Evolutionary conservation across 2,329 filamentous ascomycete genomes (phyloP).

Genomic region (Boeremia lycopersici): DNA sequence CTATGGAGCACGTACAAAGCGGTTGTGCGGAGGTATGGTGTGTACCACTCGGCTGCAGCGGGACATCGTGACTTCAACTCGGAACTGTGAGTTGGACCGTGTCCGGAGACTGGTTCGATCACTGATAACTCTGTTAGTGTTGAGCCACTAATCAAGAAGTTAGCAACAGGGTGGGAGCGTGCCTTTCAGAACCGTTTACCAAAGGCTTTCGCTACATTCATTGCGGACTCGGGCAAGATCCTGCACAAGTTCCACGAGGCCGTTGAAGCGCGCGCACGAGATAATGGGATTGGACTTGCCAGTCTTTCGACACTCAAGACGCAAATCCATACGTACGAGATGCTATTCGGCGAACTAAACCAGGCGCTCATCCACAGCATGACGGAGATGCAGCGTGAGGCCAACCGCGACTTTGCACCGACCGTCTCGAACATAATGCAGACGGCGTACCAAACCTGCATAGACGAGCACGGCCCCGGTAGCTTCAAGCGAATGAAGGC

Average conservation of each 20-base stretch:
- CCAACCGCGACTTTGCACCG: conserved; percentile 61
- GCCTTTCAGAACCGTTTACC: conserved; percentile 53
- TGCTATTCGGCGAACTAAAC: conserved; percentile 49
- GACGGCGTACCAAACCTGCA: conserved; percentile 54
- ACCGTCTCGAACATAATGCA: conserved; percentile 55
- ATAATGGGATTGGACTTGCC: conserved; percentile 49
- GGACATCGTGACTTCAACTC: conserved; percentile 52
- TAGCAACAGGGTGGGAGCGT: conserved; percentile 53
- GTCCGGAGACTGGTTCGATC: no score
- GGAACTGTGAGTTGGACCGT: conserved; percentile 32
- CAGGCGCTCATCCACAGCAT: conserved; percentile 45
- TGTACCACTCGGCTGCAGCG: conserved; percentile 47
- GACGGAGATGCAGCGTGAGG: conserved; percentile 56
- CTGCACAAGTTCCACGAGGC: conserved; percentile 51
- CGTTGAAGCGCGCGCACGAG: conserved; percentile 48
- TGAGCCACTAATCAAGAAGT: conserved; percentile 47
- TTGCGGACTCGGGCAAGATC: conserved; percentile 36
- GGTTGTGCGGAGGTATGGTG: conserved; percentile 58
- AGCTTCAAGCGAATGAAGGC: conserved; percentile 60
- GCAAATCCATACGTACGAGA: conserved; percentile 52
- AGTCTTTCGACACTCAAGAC: conserved; percentile 49
- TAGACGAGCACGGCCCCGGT: conserved; percentile 54
- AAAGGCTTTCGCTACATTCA: conserved; percentile 47
- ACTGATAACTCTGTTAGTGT: conserved; percentile 21
- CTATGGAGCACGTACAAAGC: conserved; percentile 63